These are phyloP conservation scores for Agroathelia rolfsii DNA, from an alignment of 1,284 basidiomycete genomes.

Conservation along the genomic window DNA sequence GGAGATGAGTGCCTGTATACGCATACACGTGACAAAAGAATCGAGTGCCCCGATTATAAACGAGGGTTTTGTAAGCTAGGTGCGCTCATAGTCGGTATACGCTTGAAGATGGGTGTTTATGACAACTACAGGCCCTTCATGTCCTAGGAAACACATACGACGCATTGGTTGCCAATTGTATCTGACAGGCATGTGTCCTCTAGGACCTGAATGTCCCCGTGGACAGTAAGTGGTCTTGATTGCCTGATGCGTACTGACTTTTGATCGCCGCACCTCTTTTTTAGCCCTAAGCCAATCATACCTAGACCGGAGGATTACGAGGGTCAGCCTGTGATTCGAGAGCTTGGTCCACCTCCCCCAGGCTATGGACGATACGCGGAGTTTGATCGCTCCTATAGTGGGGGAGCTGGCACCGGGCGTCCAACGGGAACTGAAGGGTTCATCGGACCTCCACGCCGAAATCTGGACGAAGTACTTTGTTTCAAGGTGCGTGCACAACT, in stretches of 20 bases:
- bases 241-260: slow-evolving; percentile 7
- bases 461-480: slow-evolving; percentile 80
- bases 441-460: slow-evolving; percentile 46
- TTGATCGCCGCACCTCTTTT: slow-evolving; percentile 16
- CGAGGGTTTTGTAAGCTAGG: slow-evolving; percentile 92
- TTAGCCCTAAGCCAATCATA: slow-evolving; percentile 63
- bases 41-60: slow-evolving; percentile 93
- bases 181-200: slow-evolving; percentile 91
- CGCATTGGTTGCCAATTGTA: slow-evolving; percentile 88
- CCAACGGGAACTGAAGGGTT: slow-evolving; percentile 18
- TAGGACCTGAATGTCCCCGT: slow-evolving; percentile 81
- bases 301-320: slow-evolving; percentile 73
- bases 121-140: slow-evolving; percentile 60
- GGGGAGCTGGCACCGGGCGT: slow-evolving; percentile 18
- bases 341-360: slow-evolving; percentile 85
- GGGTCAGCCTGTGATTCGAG: slow-evolving; percentile 69
- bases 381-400: slow-evolving; percentile 52
- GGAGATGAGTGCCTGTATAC: slow-evolving; percentile 98
- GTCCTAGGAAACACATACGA: slow-evolving; percentile 89
- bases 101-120: slow-evolving; percentile 8
- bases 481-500: slow-evolving; percentile 59
- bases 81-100: slow-evolving; percentile 25
- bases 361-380: slow-evolving; percentile 82
- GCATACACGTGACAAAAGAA: slow-evolving; percentile 89
- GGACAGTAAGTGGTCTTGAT: slow-evolving; percentile 79